Evolutionary conservation across 257 asterid genomes (phyloP).

Genomic region (Solanum virginianum): DNA sequence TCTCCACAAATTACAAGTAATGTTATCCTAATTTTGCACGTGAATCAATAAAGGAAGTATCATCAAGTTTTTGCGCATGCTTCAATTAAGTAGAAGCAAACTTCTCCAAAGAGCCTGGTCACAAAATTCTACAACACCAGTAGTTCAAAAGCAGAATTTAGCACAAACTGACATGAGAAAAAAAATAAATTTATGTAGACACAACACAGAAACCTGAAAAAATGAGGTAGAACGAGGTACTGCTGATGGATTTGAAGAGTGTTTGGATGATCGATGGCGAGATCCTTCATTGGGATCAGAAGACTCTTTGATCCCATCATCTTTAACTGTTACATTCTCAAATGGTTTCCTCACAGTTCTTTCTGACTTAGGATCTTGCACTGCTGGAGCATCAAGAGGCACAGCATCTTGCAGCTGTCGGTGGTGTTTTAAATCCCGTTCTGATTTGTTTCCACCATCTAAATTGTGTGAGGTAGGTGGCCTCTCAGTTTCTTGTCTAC

Average conservation of each 20-base stretch:
- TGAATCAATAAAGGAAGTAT: neutral
- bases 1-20: neutral
- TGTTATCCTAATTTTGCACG: neutral
- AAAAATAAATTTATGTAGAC: neutral
- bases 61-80: neutral
- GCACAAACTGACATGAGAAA: neutral
- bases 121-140: neutral
- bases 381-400: conserved; percentile 40
- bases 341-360: neutral
- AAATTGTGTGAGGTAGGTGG: conserved; percentile 6
- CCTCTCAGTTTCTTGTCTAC: conserved; percentile 49
- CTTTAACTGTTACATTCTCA: neutral
- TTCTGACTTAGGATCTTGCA: conserved; percentile 28
- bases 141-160: neutral
- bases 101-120: neutral
- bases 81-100: neutral
- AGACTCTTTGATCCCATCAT: neutral
- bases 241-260: conserved; percentile 31
- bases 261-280: conserved; percentile 8
- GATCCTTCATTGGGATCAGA: neutral
- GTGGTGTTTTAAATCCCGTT: conserved; percentile 29
- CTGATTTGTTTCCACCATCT: conserved; percentile 25
- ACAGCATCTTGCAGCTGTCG: conserved; percentile 40
- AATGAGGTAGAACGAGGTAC: conserved; percentile 35
- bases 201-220: conserved; percentile 43